Base-by-base conservation (phyloP, 108 stramenopile species). In the Stephanodiscus minutulus region DNA sequence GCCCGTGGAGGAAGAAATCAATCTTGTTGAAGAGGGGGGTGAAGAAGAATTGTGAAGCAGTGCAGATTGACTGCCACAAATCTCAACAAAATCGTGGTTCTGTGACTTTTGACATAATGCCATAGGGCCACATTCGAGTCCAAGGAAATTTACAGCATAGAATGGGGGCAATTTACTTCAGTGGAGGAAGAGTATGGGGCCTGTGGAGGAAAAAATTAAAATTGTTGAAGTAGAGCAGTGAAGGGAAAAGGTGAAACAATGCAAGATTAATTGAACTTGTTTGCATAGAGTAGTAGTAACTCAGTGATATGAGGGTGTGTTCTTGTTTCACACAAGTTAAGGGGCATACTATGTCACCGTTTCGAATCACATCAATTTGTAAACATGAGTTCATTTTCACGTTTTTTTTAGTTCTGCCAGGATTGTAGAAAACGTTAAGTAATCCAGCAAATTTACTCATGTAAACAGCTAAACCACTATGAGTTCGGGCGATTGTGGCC, bases 121-220 rank as follows among this genome's bases (percentile, higher is more conserved):
- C 1, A 73, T 89, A 57, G 86, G 86, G 24, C 61, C 64, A 17
- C 52, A 22, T 66, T 55, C 85, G 24, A 70, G 66, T 57, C 88
- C 88, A 5, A 68, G 76, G 15, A 63, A 83, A 37, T 86, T 83
- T 77, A 55, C 67, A 43, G 84, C 83, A 43, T 65, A 57, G 3
- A 64, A 29, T 64, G 83, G 39, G 9, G 61, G 76, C 13, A 87
- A 87, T 72, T 70, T 86, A 66, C 77, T 83, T 67, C 72, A 76
- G 28, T 89, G 88, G 86, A 86, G 86, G 88, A 49, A 67, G 44
- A 60, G 53, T 15, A 80, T 82, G 18, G 72, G 67, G 22, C 83
- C 86, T 15, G 39, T 59, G 18, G 68, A 70, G 20, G 7, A 24
- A 25, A 18, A 57, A 22, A 7, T 1, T 74, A 76, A 82, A 77